These are phyloP conservation scores for Porpolomopsis calyptriformis DNA, from an alignment of 768 basidiomycete species.

Conservation along the genomic window DNA sequence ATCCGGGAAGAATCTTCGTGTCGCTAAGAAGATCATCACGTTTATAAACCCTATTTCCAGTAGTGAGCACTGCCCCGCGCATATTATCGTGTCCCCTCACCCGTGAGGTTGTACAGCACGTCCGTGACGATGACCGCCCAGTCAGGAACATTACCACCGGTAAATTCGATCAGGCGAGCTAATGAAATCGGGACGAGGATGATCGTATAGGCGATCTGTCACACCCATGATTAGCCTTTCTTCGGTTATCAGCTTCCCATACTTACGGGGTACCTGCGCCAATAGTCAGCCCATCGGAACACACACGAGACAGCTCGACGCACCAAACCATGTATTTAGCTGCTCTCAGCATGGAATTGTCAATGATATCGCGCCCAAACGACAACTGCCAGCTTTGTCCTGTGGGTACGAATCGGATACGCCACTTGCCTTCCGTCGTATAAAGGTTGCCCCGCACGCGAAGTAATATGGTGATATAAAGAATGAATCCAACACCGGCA, in stretches of 20 bases:
- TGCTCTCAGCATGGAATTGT: conserved; percentile 16
- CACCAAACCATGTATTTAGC: conserved; percentile 19
- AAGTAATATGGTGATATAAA: conserved; percentile 17
- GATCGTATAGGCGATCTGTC: conserved; percentile 19
- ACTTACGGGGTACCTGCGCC: conserved; percentile 12
- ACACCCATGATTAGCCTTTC: background rate
- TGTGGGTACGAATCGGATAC: conserved; percentile 14
- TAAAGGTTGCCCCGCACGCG: conserved; percentile 21
- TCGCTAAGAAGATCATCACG: conserved; percentile 20
- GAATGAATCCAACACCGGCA: conserved; percentile 15
- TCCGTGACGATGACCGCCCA: conserved; percentile 15
- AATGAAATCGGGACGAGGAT: conserved; percentile 21
- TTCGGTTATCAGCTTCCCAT: background rate
- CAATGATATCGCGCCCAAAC: conserved; percentile 16
- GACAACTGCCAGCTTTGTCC: conserved; percentile 16
- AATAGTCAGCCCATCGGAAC: background rate
- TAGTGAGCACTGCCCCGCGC: background rate
- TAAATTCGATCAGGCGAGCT: conserved; percentile 19
- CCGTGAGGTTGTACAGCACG: conserved; percentile 22
- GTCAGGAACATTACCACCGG: conserved; percentile 18
- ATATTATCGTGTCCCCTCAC: conserved; percentile 9
- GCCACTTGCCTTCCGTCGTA: conserved; percentile 11
- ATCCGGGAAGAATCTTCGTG: conserved; percentile 17
- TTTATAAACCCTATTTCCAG: conserved; percentile 19
- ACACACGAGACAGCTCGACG: conserved; percentile 1